phyloP scores from a whole-genome alignment of 495 filamentous ascomycete genomes.

The Cercophora newfieldiana region DNA sequence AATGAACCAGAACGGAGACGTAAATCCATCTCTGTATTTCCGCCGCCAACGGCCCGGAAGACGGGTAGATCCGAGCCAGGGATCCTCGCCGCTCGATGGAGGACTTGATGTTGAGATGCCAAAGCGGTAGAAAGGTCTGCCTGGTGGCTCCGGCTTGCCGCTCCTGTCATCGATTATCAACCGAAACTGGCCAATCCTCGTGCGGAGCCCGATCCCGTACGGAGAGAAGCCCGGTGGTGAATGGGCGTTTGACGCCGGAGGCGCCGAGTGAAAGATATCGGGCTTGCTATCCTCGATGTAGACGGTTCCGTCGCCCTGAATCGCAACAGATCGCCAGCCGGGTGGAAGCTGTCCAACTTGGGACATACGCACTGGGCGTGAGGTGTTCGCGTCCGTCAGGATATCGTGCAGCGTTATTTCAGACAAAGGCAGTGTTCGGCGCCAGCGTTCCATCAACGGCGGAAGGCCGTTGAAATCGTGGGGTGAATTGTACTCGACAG shows the following conservation, averaged over 20 bases:
- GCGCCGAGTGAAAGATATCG: conserved; percentile 6
- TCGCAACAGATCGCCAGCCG: neutral
- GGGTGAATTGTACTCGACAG: neutral
- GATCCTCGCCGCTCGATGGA: no score
- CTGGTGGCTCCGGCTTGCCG: conserved; percentile 1
- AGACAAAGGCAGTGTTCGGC: neutral
- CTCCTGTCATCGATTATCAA: neutral
- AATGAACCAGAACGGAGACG: conserved; percentile 1
- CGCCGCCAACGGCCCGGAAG: neutral
- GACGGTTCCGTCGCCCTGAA: neutral
- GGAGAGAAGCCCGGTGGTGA: neutral
- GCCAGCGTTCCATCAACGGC: neutral
- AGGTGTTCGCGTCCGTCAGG: neutral
- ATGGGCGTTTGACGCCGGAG: neutral
- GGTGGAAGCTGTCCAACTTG: neutral
- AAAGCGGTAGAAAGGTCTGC: neutral
- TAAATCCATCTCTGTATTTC: conserved; percentile 1
- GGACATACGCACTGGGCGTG: neutral
- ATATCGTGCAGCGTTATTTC: conserved; percentile 1
- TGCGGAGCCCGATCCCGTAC: neutral
- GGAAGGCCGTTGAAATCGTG: conserved; percentile 6
- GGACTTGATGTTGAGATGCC: neutral
- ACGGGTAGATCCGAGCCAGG: neutral
- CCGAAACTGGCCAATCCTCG: neutral
- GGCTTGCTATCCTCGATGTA: conserved; percentile 3